phyloP scores from a whole-genome alignment of 1,139 yeast genomes.

The Diutina siamensis region DNA sequence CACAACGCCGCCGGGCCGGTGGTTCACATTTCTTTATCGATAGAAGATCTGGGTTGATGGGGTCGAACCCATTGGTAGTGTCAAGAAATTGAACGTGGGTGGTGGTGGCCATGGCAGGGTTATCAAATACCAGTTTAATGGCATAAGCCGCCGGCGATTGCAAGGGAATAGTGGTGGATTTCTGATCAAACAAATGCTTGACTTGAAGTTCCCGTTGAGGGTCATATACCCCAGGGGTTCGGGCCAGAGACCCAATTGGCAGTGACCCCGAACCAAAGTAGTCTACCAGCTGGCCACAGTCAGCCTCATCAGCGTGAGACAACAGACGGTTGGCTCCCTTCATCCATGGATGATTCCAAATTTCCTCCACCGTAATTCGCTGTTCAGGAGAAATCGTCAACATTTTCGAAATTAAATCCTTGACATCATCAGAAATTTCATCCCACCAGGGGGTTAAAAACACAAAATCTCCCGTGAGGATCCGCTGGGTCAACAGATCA shows the following conservation, averaged over 20 bases:
- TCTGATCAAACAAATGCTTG: background rate
- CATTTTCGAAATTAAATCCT: constrained; percentile 46
- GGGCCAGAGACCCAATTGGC: background rate
- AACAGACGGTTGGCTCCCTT: constrained; percentile 6
- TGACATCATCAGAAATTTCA: constrained; percentile 72
- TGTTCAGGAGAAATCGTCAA: constrained; percentile 71
- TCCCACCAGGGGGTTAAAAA: constrained; percentile 97
- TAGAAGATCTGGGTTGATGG: no score
- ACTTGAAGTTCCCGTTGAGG: background rate
- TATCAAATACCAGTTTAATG: constrained; percentile 34
- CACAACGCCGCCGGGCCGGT: background rate
- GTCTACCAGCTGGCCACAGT: background rate
- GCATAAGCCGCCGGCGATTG: constrained; percentile 22
- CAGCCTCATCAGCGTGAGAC: background rate
- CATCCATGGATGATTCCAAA: constrained; percentile 46
- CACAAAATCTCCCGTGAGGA: constrained; percentile 71
- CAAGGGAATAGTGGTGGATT: background rate
- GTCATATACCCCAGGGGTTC: constrained; percentile 4
- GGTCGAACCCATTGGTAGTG: no score
- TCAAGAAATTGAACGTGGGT: constrained; percentile 16
- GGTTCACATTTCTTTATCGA: no score
- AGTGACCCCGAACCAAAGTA: background rate
- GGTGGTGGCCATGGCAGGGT: constrained; percentile 27
- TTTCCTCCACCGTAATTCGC: constrained; percentile 61
- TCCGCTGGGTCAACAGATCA: constrained; percentile 70